phyloP scores from a whole-genome alignment of 2,329 filamentous ascomycete species.

The Xylaria digitata region DNA sequence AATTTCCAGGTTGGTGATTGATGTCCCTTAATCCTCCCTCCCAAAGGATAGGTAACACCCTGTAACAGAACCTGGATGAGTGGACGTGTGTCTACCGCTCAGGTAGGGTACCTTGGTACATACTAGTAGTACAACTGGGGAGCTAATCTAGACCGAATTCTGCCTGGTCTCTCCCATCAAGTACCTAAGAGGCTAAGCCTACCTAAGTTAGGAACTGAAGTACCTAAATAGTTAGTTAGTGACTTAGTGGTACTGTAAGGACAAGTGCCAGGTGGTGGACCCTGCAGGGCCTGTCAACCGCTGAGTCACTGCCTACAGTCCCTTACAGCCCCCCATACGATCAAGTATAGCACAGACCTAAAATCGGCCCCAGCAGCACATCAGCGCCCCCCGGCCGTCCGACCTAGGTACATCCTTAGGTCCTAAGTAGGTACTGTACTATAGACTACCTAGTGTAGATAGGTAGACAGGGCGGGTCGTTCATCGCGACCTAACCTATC shows the following conservation, averaged over 20 bases:
- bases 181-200: too few relatives aligned
- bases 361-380: neutral
- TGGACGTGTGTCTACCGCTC: neutral
- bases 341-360: constrained; percentile 18
- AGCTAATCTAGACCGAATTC: constrained; percentile 15
- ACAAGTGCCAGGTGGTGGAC: constrained; percentile 14
- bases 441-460: too few relatives aligned
- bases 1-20: neutral
- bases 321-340: neutral
- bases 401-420: neutral
- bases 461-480: neutral
- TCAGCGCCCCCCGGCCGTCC: constrained; percentile 8
- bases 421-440: neutral
- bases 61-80: neutral
- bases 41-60: neutral
- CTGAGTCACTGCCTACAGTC: constrained; percentile 1
- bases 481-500: constrained; percentile 34
- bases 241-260: constrained; percentile 8
- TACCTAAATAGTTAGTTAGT: neutral
- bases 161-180: constrained; percentile 4
- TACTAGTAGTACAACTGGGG: too few relatives aligned
- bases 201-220: too few relatives aligned
- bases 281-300: constrained; percentile 13
- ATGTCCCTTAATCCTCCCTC: too few relatives aligned
- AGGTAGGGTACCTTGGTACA: neutral